Evolutionary conservation across 768 basidiomycete genomes (phyloP).

Genomic region (Saitozyma sp.): DNA sequence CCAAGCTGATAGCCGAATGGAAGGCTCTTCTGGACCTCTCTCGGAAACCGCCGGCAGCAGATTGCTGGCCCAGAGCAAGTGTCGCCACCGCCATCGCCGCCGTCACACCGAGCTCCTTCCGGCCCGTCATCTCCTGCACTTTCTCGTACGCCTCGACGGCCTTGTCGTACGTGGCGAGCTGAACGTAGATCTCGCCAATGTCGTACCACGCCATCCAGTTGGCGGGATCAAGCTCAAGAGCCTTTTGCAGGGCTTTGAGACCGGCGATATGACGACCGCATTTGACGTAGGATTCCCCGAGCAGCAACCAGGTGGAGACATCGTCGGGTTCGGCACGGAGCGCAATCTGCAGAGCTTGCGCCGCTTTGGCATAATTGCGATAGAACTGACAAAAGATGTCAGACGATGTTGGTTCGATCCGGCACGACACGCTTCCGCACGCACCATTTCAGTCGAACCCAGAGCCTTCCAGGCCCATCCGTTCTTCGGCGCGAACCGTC

Average conservation of each 20-base stretch:
- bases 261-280: constrained; percentile 87
- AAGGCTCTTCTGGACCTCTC: constrained; percentile 75
- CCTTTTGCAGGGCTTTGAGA: constrained; percentile 76
- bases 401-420: not conserved
- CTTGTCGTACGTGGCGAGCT: constrained; percentile 71
- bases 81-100: constrained; percentile 70
- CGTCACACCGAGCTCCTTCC: constrained; percentile 66
- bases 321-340: constrained; percentile 77
- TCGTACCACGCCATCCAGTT: constrained; percentile 84
- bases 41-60: constrained; percentile 69
- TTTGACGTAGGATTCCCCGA: constrained; percentile 87
- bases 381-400: constrained; percentile 34
- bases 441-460: constrained; percentile 84
- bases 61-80: constrained; percentile 67
- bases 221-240: constrained; percentile 68
- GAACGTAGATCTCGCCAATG: constrained; percentile 78
- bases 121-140: constrained; percentile 57
- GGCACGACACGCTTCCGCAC: constrained; percentile 37
- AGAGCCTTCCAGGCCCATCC: constrained; percentile 98
- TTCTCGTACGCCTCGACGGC: constrained; percentile 67
- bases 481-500: constrained; percentile 63
- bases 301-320: constrained; percentile 77
- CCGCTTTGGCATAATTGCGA: constrained; percentile 68
- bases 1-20: constrained; percentile 49
- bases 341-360: constrained; percentile 81